Evolutionary conservation across 192 early-diverging fungal genomes (phyloP).

Genomic region (Podila verticillata): DNA sequence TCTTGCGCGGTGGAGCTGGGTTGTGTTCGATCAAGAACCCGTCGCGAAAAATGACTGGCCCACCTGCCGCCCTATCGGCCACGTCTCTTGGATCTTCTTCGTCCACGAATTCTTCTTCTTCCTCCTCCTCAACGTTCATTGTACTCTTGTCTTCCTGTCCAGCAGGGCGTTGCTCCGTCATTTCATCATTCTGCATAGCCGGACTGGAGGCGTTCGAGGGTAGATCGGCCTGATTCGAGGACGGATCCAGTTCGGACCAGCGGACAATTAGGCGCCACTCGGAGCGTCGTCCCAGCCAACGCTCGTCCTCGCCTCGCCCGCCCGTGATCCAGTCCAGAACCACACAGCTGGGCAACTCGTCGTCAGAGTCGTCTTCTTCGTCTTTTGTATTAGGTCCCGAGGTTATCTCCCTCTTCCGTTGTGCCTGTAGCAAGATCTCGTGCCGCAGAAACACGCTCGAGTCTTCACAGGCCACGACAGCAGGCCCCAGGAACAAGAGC

Average conservation of each 20-base stretch:
- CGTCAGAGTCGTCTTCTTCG: neutral
- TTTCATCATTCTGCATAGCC: neutral
- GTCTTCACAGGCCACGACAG: constrained; percentile 45
- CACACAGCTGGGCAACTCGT: constrained; percentile 42
- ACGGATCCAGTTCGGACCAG: constrained; percentile 38
- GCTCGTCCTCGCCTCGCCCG: constrained; percentile 36
- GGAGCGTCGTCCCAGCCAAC: constrained; percentile 36
- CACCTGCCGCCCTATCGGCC: constrained; percentile 27
- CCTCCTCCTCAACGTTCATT: neutral
- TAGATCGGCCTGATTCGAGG: neutral
- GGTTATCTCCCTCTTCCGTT: neutral
- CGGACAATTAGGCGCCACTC: constrained; percentile 45
- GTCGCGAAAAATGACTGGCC: constrained; percentile 40
- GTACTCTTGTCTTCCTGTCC: neutral
- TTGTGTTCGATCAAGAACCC: constrained; percentile 64
- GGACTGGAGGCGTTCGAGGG: neutral
- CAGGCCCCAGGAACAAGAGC: constrained; percentile 24
- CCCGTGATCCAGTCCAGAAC: constrained; percentile 50
- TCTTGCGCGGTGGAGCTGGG: constrained; percentile 25
- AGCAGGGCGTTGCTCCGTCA: neutral
- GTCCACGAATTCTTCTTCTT: constrained; percentile 32
- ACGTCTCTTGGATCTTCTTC: constrained; percentile 47
- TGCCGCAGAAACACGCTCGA: constrained; percentile 49
- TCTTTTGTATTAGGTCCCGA: neutral
- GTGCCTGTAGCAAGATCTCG: constrained; percentile 45